Evolutionary conservation across 2,329 filamentous ascomycete genomes (phyloP).

Genomic region (Nemania serpens): DNA sequence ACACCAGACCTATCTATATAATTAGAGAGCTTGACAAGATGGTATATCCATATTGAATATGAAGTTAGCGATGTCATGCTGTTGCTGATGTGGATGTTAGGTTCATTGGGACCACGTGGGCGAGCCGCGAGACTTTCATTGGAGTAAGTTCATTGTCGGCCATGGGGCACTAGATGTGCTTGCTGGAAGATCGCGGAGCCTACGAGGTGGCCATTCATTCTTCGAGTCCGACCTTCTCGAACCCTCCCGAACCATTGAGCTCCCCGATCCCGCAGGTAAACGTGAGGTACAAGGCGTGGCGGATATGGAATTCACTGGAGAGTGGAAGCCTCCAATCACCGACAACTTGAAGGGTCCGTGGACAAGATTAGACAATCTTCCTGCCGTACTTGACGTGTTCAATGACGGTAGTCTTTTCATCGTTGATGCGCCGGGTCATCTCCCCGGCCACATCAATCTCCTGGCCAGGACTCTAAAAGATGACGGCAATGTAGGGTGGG

Average conservation of each 20-base stretch:
- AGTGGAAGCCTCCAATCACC: not conserved
- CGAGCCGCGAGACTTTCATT: conserved; percentile 18
- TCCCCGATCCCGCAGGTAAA: not conserved
- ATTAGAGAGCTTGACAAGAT: no score
- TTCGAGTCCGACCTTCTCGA: conserved; percentile 19
- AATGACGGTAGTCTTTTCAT: conserved; percentile 50
- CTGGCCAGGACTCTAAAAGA: conserved; percentile 41
- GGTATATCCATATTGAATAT: no score
- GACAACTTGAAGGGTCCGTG: conserved; percentile 13
- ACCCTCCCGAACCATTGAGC: conserved; percentile 11
- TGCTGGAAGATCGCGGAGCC: conserved; percentile 3
- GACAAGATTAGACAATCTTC: conserved; percentile 6
- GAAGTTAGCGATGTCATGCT: not conserved
- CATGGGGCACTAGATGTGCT: conserved; percentile 19
- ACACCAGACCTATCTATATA: no score
- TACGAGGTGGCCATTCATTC: conserved; percentile 22
- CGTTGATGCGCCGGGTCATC: conserved; percentile 53
- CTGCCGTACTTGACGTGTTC: conserved; percentile 45
- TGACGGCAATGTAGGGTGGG: conserved; percentile 39
- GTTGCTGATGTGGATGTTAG: not conserved
- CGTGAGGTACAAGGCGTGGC: not conserved
- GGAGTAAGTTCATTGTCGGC: conserved; percentile 13
- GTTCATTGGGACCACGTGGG: conserved; percentile 26
- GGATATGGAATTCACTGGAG: not conserved
- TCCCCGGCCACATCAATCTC: conserved; percentile 54